These are phyloP conservation scores for Aristolochia fimbriata DNA, from an alignment of 164 flowering plant genomes.

Conservation along the genomic window DNA sequence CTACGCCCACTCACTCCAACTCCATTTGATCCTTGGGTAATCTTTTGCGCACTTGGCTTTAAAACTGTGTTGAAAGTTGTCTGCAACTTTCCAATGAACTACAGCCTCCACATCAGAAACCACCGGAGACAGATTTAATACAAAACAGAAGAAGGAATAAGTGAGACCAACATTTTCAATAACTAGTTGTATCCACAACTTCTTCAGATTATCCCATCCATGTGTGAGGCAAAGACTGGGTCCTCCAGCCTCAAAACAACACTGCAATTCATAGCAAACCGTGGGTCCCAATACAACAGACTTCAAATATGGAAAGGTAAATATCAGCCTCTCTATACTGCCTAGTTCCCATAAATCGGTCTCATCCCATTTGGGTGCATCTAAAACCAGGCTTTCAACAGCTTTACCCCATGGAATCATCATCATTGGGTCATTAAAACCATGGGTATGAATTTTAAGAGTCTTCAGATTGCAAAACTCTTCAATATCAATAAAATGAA, in stretches of 20 bases:
- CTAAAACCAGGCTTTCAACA: slow-evolving; percentile 22
- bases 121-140: slow-evolving; percentile 10
- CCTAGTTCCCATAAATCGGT: slow-evolving; percentile 4
- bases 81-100: slow-evolving; percentile 18
- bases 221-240: not conserved
- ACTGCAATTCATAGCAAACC: slow-evolving; percentile 29
- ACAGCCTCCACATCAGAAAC: slow-evolving; percentile 19
- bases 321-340: slow-evolving; percentile 15
- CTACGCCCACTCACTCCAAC: slow-evolving; percentile 32
- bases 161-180: slow-evolving; percentile 19
- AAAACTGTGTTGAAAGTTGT: slow-evolving; percentile 12
- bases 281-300: slow-evolving; percentile 22
- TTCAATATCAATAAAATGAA: slow-evolving; percentile 9
- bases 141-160: slow-evolving; percentile 16
- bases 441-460: slow-evolving; percentile 23
- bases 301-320: slow-evolving; percentile 23
- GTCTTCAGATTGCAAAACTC: slow-evolving; percentile 19
- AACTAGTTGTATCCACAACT: slow-evolving; percentile 19
- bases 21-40: slow-evolving; percentile 32
- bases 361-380: slow-evolving; percentile 12
- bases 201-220: slow-evolving; percentile 18
- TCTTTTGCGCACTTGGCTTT: slow-evolving; percentile 18
- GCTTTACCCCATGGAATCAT: slow-evolving; percentile 14
- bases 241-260: slow-evolving; percentile 11
- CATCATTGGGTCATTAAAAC: slow-evolving; percentile 15